These are phyloP conservation scores for Trichoderma afroharzianum DNA, from an alignment of 2,329 filamentous ascomycete genomes.

Conservation along the genomic window DNA sequence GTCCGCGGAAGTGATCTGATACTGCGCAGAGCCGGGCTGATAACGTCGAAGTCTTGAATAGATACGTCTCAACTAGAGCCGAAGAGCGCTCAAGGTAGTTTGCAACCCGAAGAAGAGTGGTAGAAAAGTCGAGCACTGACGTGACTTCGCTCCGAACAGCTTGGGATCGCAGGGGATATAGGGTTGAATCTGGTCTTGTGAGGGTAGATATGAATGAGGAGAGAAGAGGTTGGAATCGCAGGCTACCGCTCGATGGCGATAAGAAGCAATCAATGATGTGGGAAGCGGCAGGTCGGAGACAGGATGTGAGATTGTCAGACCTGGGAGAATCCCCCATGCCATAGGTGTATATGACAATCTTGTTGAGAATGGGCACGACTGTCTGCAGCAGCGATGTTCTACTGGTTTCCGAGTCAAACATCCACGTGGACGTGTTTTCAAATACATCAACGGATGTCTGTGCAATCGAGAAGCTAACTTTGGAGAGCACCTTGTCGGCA, in stretches of 20 bases:
- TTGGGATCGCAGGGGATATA: conserved; percentile 53
- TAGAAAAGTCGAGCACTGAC: conserved; percentile 62
- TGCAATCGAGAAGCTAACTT: conserved; percentile 68
- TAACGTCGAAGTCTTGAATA: conserved; percentile 77
- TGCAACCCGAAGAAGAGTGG: conserved; percentile 66
- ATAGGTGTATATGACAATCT: conserved; percentile 68
- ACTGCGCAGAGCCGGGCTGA: conserved; percentile 73
- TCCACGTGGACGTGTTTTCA: conserved; percentile 83
- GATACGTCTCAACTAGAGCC: conserved; percentile 67
- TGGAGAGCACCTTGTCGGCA: conserved; percentile 72
- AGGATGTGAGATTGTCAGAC: conserved; percentile 49
- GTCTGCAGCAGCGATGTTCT: conserved; percentile 64
- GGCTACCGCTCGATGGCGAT: conserved; percentile 62
- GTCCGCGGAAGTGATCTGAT: conserved; percentile 61
- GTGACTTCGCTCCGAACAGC: conserved; percentile 61
- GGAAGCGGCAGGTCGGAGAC: conserved; percentile 68
- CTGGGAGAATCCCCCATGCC: conserved; percentile 62
- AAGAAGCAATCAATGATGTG: conserved; percentile 77
- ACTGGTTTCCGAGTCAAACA: conserved; percentile 66
- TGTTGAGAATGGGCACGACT: conserved; percentile 67
- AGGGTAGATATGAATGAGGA: conserved; percentile 56
- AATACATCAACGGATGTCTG: conserved; percentile 77
- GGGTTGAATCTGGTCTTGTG: conserved; percentile 54
- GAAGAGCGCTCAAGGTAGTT: conserved; percentile 60
- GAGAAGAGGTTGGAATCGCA: conserved; percentile 75